Conservation (phyloP, 176 grass and related monocot species). For the Pharus latifolius region DNA sequence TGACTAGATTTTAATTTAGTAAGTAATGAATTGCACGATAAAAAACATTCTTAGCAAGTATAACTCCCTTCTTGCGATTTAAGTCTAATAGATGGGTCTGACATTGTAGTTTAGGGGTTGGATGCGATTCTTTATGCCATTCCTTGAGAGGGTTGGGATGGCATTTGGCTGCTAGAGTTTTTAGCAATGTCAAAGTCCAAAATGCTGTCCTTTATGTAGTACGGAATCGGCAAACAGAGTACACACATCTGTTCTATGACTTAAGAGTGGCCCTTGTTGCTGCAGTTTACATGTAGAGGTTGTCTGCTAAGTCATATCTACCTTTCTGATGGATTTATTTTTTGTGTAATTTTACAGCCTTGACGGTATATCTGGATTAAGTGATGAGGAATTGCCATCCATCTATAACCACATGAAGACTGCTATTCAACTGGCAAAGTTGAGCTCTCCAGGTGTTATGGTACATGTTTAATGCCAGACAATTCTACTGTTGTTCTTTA, state of each 20-base stretch:
- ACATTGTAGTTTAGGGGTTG: no score
- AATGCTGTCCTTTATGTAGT: no score
- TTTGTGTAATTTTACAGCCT: slow-evolving; percentile 28
- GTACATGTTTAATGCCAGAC: neutral
- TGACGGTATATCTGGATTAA: slow-evolving; percentile 33
- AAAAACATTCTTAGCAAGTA: neutral
- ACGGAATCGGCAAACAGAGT: no score
- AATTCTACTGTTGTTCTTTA: neutral
- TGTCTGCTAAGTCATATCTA: neutral
- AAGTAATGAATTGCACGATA: neutral
- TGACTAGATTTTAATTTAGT: neutral
- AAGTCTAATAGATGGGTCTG: no score
- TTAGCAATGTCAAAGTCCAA: no score
- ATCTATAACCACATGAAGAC: slow-evolving; percentile 62
- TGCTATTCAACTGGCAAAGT: slow-evolving; percentile 48
- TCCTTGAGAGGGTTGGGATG: no score
- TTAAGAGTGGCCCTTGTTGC: neutral
- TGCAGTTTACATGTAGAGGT: neutral
- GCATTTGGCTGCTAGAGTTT: no score
- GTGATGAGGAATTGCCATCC: slow-evolving; percentile 44
- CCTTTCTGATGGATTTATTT: neutral
- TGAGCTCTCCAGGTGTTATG: slow-evolving; percentile 4
- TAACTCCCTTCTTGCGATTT: neutral
- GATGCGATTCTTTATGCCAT: no score
- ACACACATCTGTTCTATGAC: no score